Evolutionary conservation across 805 yeast genomes (phyloP).

Genomic region (Sugiyamaella floridensis): DNA sequence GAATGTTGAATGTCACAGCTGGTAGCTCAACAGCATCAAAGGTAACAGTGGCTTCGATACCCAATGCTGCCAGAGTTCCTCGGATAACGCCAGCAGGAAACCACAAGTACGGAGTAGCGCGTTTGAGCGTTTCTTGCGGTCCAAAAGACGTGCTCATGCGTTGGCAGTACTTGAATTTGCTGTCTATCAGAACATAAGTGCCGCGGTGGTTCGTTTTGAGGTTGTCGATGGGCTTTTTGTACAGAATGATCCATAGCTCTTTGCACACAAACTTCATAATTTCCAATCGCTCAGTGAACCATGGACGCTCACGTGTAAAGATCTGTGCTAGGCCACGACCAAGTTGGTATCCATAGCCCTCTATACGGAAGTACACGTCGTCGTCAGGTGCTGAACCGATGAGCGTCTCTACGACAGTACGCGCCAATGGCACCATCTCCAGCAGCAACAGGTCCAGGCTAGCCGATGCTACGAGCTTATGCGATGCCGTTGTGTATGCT

Average conservation of each 20-base stretch:
- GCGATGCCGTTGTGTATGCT: constrained; percentile 1
- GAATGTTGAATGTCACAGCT: constrained; percentile 64
- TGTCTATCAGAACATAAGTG: constrained; percentile 72
- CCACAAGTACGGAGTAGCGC: constrained; percentile 47
- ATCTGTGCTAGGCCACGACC: constrained; percentile 55
- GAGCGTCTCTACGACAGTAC: constrained; percentile 51
- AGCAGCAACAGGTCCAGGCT: constrained; percentile 57
- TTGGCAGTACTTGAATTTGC: constrained; percentile 47
- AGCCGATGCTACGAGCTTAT: constrained; percentile 23
- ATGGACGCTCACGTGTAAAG: constrained; percentile 35
- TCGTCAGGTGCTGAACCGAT: constrained; percentile 14
- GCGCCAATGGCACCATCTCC: constrained; percentile 69
- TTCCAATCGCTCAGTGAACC: constrained; percentile 60
- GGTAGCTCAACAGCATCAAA: constrained; percentile 62
- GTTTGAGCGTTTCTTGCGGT: constrained; percentile 26
- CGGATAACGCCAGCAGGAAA: constrained; percentile 71
- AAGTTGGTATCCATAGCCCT: constrained; percentile 61
- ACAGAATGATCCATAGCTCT: constrained; percentile 79
- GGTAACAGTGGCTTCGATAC: constrained; percentile 55
- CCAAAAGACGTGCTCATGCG: constrained; percentile 38
- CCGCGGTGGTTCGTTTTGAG: constrained; percentile 87
- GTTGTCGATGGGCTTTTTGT: constrained; percentile 84
- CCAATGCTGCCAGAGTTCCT: constrained; percentile 64
- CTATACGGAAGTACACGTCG: constrained; percentile 54
- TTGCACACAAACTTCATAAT: constrained; percentile 89